phyloP scores from a whole-genome alignment of 805 yeast species.

The Yamadazyma endophytica region DNA sequence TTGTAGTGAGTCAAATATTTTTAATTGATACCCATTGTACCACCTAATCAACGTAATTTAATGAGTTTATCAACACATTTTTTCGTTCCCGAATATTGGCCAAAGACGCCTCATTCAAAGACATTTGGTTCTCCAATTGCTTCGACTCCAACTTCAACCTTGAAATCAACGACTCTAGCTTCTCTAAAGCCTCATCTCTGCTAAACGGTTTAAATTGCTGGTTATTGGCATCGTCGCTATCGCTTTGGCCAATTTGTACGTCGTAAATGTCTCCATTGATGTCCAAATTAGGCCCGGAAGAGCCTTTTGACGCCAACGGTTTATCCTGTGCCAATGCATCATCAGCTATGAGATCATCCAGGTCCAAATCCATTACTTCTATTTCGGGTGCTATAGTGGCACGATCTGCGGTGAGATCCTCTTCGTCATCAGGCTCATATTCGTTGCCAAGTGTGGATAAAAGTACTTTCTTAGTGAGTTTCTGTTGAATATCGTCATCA shows the following conservation, averaged over 20 bases:
- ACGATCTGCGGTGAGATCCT: constrained; percentile 3
- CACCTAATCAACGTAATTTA: too few species aligned
- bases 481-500: constrained; percentile 2
- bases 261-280: constrained; percentile 10
- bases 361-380: neutral
- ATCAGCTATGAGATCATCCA: too few species aligned
- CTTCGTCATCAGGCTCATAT: constrained; percentile 9
- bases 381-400: constrained; percentile 10
- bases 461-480: constrained; percentile 3
- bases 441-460: constrained; percentile 8
- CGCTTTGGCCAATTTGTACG: constrained; percentile 8
- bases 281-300: neutral
- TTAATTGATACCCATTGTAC: too few species aligned
- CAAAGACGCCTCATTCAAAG: too few species aligned
- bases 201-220: constrained; percentile 5
- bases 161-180: constrained; percentile 4
- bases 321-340: constrained; percentile 4
- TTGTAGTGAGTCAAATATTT: too few species aligned
- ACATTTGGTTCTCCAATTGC: too few species aligned
- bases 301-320: too few species aligned
- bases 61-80: too few species aligned
- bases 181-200: constrained; percentile 4
- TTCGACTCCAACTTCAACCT: constrained; percentile 3
- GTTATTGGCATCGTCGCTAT: constrained; percentile 5
- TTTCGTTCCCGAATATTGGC: too few species aligned